These are phyloP conservation scores for Pachysandra terminalis DNA, from an alignment of 164 flowering plant species.

Conservation along the genomic window DNA sequence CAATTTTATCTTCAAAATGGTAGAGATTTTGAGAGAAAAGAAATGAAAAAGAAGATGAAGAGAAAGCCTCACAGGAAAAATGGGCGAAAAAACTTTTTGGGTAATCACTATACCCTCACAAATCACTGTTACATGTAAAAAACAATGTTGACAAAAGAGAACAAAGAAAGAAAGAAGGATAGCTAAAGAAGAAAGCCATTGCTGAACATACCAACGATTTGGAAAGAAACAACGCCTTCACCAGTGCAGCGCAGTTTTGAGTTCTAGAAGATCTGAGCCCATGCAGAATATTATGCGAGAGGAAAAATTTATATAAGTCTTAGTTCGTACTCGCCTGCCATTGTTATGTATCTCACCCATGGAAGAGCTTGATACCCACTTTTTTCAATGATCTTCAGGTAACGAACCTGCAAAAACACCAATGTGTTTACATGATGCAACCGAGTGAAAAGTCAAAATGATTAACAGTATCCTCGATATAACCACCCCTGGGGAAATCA, in stretches of 20 bases:
- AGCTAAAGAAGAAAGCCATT: neutral
- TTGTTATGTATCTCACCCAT: slow-evolving; percentile 97
- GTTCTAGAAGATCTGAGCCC: neutral
- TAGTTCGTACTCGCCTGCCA: slow-evolving; percentile 96
- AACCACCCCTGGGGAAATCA: neutral
- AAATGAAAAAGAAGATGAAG: too few species aligned
- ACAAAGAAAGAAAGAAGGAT: neutral
- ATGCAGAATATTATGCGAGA: too few species aligned
- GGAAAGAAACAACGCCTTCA: neutral
- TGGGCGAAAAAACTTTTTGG: neutral
- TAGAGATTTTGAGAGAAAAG: too few species aligned
- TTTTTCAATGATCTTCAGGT: slow-evolving; percentile 88
- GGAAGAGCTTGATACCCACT: slow-evolving; percentile 98
- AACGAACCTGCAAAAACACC: slow-evolving; percentile 63
- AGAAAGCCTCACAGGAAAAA: too few species aligned
- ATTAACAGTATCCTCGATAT: neutral
- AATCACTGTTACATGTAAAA: slow-evolving; percentile 9
- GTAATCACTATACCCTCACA: slow-evolving; percentile 5
- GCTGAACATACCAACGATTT: slow-evolving; percentile 4
- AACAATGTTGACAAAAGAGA: neutral
- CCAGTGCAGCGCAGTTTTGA: neutral
- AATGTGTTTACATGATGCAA: neutral
- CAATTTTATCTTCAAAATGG: too few species aligned
- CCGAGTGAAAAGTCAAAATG: neutral
- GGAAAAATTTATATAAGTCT: slow-evolving; percentile 46